These are phyloP conservation scores for Saturnispora besseyi DNA, from an alignment of 805 yeast species.

Conservation along the genomic window DNA sequence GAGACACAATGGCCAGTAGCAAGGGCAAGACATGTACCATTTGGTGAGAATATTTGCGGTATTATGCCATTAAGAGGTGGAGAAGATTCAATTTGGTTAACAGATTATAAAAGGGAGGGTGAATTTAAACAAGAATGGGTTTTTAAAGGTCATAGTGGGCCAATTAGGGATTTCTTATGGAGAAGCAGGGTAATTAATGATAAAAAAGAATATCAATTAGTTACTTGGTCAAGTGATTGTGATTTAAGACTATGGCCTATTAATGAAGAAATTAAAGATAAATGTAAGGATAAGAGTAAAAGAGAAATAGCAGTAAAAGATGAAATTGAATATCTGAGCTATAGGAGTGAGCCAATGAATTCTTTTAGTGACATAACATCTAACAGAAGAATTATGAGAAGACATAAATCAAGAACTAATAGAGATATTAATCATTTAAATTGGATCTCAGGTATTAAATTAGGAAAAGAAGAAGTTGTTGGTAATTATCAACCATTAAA, in stretches of 20 bases:
- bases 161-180: constrained; percentile 87
- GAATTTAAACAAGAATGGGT: constrained; percentile 25
- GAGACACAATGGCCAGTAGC: constrained; percentile 78
- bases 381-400: constrained; percentile 17
- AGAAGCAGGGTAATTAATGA: constrained; percentile 48
- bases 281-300: constrained; percentile 31
- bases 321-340: constrained; percentile 33
- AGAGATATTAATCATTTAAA: constrained; percentile 56
- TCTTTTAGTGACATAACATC: constrained; percentile 13
- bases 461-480: constrained; percentile 44
- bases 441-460: constrained; percentile 90
- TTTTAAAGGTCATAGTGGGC: constrained; percentile 65
- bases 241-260: constrained; percentile 80
- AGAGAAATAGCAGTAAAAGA: constrained; percentile 30
- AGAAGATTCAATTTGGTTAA: constrained; percentile 47
- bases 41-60: constrained; percentile 75
- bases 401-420: constrained; percentile 18
- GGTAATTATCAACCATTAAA: constrained; percentile 39
- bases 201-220: constrained; percentile 80
- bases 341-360: constrained; percentile 37
- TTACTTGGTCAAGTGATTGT: constrained; percentile 89
- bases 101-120: constrained; percentile 30
- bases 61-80: constrained; percentile 91
- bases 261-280: constrained; percentile 38
- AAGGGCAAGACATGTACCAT: constrained; percentile 81